Evolutionary conservation across 2,329 filamentous ascomycete species (phyloP), one percentile per base, ranked within the genome.

Genomic region (Stenocarpella maydis): DNA sequence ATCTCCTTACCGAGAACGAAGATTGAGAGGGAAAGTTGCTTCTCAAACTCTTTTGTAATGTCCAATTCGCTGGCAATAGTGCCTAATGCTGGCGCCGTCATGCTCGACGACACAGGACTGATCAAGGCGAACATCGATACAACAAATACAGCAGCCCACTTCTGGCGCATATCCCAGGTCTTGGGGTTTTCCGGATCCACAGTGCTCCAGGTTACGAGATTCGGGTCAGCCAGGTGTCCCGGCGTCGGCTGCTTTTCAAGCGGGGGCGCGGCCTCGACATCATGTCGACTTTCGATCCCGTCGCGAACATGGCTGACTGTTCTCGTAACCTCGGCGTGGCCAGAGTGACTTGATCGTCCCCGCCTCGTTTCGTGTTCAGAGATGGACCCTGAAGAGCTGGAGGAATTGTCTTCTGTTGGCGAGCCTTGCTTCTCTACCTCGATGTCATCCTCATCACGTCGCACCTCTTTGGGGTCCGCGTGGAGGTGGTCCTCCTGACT

Each of bases 41-140:
- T 77, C 47, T 82, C 77, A 21, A 84, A 77, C 12, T 71, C 75
- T 47, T 76, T 76, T 2, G 74, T 75, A 41, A 86, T 82, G 14
- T 80, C 67, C 12, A 86, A 75, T 15, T 86, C 83, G 1, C 75
- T 72, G 5, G 78, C 78, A 28, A 86, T 81, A 6, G 78, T 74
- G 7, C 66, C 47, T 3, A 76, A 63, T 12, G 78, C 77, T 10
- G 78, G 78, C 21, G 78, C 78, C 21, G 76, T 76, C 60, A 87
- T 86, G 3, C 83, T 83, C 3, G 83, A 85, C 2, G 83, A 83
- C 1, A 87, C 80, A 0, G 85, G 84, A 0, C 84, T 85, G 54
- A 87, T 82, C 69, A 87, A 84, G 1, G 84, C 85, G 72, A 86
- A 87, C 21, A 77, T 77, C 0, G 84, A 85, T 37, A 87, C 81